Evolutionary conservation across 768 basidiomycete species (phyloP).

Genomic region (Psilocybe cyanescens): DNA sequence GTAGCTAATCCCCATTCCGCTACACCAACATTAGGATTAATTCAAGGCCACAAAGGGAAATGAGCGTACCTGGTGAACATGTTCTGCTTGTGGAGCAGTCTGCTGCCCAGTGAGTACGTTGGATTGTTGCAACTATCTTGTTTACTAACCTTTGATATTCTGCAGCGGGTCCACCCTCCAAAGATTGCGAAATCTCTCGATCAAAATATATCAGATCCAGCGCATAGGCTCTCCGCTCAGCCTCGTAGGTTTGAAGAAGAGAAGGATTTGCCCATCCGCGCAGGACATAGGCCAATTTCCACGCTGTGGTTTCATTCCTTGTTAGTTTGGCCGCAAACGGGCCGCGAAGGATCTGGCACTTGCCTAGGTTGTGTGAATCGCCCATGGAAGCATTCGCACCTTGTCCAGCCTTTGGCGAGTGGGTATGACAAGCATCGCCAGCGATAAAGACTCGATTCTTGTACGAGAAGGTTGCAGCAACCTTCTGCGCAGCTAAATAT

Average conservation of each 20-base stretch:
- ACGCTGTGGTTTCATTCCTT: background rate
- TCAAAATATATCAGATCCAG: constrained; percentile 8
- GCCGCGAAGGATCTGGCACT: background rate
- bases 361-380: constrained; percentile 13
- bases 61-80: constrained; percentile 12
- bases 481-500: constrained; percentile 9
- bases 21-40: background rate
- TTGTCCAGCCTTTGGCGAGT: constrained; percentile 16
- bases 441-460: constrained; percentile 10
- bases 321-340: too few species aligned
- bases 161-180: constrained; percentile 3
- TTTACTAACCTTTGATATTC: constrained; percentile 8
- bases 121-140: background rate
- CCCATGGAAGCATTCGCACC: constrained; percentile 18
- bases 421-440: constrained; percentile 15
- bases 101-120: background rate
- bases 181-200: constrained; percentile 4
- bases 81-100: constrained; percentile 12
- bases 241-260: constrained; percentile 8
- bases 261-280: constrained; percentile 6
- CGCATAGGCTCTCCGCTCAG: constrained; percentile 1
- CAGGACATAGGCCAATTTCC: constrained; percentile 12
- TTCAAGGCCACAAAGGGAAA: background rate
- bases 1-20: constrained; percentile 15
- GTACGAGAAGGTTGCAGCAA: constrained; percentile 9